Evolutionary conservation across 345 rosid genomes (phyloP), one percentile per base, ranked within the genome.

Genomic region (Bruguiera gymnorhiza): DNA sequence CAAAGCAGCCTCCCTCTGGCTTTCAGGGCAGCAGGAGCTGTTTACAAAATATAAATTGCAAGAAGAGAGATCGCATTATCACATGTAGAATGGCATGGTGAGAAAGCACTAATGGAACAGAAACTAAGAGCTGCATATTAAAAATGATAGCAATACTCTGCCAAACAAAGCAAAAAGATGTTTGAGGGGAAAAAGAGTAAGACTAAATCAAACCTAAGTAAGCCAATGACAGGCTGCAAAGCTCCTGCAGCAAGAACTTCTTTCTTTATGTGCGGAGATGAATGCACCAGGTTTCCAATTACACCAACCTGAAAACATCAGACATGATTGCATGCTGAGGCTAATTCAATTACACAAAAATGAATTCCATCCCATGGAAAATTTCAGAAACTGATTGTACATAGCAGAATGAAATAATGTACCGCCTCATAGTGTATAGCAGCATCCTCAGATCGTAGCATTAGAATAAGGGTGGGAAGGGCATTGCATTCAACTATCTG

Each of bases 391-490:
- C 48, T 57, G 26, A 34, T 24, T 50, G 52, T 5, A 73, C 27
- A 34, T n/a, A 16, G 37, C 46, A 68, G 5, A 61, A 15, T 26
- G 10, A 60, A 77, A 68, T 27, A 76, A 56, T 91, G 75, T 86
- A 95, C 99, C 82, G 96, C 96, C 84, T 95, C 99, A 84, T 95
- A 95, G 78, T 95, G 99, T 77, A 95, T 95, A 63, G 96, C 97
- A 84, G 97, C 83, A 83, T 90, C 99, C 78, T 95, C 97, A 43
- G 99, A 95, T 74, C 93, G 83, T 73, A 95, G 83, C 99, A 95
- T 95, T 63, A 92, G 74, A 73, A 95, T 95, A 69, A 95, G 97
- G 5, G 91, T 88, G 24, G 99, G 96, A 77, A 95, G 97, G 36
- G 99, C 97, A 80, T 86, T 84, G 75, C 89, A 88, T 66, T 89